Conservation (phyloP, 2,329 filamentous ascomycete species). For the Exutisphaerella laricina region DNA sequence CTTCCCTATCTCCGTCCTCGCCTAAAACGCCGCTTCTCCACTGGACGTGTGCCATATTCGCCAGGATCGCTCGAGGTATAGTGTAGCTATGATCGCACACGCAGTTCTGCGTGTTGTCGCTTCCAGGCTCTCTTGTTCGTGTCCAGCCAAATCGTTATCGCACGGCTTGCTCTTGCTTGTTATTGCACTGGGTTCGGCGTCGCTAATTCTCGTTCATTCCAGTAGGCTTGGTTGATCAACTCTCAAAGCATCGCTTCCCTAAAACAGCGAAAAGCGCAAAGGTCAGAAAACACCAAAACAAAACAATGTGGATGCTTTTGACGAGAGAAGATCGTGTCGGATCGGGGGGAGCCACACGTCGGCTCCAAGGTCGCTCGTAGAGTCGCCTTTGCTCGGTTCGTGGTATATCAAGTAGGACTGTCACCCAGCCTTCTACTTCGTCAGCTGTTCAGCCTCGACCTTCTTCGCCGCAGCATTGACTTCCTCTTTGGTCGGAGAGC, state of each 20-base stretch:
- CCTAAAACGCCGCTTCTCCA: not conserved
- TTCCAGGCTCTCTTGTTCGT: not conserved
- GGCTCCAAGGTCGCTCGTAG: not conserved
- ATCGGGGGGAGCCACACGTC: not conserved
- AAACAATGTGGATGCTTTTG: constrained; percentile 3
- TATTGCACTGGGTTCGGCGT: no score
- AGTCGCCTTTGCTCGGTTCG: constrained; percentile 3
- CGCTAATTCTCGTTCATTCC: not conserved
- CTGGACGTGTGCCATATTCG: not conserved
- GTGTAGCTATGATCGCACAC: no score
- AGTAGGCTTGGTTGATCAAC: constrained; percentile 1
- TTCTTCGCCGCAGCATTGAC: not conserved
- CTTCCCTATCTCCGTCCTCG: not conserved
- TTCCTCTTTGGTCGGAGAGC: constrained; percentile 1
- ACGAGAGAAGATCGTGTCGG: not conserved
- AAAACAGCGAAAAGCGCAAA: constrained; percentile 12
- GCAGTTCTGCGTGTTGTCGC: not conserved
- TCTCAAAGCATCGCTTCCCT: constrained; percentile 14
- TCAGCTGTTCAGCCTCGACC: constrained; percentile 1
- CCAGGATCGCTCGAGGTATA: no score
- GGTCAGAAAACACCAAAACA: constrained; percentile 11
- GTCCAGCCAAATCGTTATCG: not conserved
- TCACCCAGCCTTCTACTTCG: constrained; percentile 7
- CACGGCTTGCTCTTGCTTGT: not conserved
- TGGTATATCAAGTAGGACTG: constrained; percentile 2